Percentiles rank a stretch among this genome's conserved stretches.
Conservation (phyloP, 2,329 filamentous ascomycete species). For the Aspergillus tubingensis region DNA sequence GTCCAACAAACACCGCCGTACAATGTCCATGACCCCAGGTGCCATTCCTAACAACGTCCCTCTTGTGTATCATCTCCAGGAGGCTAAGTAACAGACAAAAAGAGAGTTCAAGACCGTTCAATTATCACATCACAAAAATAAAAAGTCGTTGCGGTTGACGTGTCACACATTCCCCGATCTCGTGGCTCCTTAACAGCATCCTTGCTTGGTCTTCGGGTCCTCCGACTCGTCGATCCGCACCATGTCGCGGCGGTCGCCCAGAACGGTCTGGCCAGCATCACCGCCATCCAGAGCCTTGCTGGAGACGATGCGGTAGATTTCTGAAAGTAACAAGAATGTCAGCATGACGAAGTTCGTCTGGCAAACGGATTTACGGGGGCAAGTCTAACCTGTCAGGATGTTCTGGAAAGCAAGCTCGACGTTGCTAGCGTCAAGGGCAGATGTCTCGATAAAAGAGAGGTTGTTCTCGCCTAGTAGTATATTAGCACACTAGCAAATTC, state of each 20-base stretch:
- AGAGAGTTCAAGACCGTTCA: conserved; percentile 40
- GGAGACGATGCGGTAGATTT: conserved; percentile 99
- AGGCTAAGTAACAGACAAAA: conserved; percentile 39
- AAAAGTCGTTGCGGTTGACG: conserved; percentile 39
- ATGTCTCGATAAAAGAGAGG: conserved; percentile 98
- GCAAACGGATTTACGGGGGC: neutral
- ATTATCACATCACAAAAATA: conserved; percentile 43
- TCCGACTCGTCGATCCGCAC: conserved; percentile 85
- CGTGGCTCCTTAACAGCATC: conserved; percentile 41
- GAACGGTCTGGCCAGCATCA: conserved; percentile 76
- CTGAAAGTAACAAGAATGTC: conserved; percentile 49
- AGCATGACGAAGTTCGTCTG: conserved; percentile 1
- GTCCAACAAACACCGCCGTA: conserved; percentile 29
- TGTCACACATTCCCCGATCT: conserved; percentile 24
- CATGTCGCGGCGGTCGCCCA: conserved; percentile 73
- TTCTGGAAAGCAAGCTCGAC: conserved; percentile 99
- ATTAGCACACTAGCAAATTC: conserved; percentile 8
- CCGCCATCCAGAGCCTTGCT: conserved; percentile 94
- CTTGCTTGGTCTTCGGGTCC: conserved; percentile 71
- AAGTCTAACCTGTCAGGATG: conserved; percentile 83
- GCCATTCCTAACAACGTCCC: conserved; percentile 33
- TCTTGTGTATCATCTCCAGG: conserved; percentile 38
- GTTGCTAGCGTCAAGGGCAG: conserved; percentile 96
- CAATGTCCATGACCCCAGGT: conserved; percentile 28
- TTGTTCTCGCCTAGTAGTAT: conserved; percentile 80